Percentiles rank a stretch among this genome's conserved stretches.
phyloP scores from a whole-genome alignment of 495 filamentous ascomycete genomes.

The Xanthoparmelia taractica region DNA sequence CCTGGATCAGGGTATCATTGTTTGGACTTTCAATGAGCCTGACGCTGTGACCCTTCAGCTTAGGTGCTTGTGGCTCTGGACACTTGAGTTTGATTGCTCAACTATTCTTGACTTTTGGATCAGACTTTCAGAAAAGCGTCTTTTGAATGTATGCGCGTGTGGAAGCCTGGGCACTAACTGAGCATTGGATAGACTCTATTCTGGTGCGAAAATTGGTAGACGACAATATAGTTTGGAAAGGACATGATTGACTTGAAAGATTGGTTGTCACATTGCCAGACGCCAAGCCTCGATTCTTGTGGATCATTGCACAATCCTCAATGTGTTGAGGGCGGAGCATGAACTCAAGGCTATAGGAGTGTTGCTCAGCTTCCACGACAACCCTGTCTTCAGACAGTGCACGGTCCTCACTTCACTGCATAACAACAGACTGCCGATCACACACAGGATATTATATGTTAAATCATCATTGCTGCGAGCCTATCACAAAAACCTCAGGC shows the following conservation, averaged over 20 bases:
- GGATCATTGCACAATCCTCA: neutral
- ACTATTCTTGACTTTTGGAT: neutral
- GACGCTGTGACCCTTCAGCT: neutral
- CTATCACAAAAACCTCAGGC: neutral
- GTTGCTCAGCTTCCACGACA: neutral
- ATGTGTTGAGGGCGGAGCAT: neutral
- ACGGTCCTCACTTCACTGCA: neutral
- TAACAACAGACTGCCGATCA: neutral
- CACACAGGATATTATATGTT: neutral
- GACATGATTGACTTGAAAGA: neutral
- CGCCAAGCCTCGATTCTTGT: neutral
- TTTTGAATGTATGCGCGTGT: neutral
- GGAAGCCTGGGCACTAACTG: neutral
- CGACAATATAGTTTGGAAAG: neutral
- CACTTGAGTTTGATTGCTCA: neutral
- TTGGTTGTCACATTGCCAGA: neutral
- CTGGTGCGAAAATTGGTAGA: neutral
- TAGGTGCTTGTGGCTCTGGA: neutral
- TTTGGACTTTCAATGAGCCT: neutral
- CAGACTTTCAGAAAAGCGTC: neutral
- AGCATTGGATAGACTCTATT: neutral
- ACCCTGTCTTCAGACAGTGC: neutral
- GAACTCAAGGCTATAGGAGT: neutral
- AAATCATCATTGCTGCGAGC: neutral
- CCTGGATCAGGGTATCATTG: neutral